Conservation (phyloP, 2,329 filamentous ascomycete species). For the Elsinoe necatrix region DNA sequence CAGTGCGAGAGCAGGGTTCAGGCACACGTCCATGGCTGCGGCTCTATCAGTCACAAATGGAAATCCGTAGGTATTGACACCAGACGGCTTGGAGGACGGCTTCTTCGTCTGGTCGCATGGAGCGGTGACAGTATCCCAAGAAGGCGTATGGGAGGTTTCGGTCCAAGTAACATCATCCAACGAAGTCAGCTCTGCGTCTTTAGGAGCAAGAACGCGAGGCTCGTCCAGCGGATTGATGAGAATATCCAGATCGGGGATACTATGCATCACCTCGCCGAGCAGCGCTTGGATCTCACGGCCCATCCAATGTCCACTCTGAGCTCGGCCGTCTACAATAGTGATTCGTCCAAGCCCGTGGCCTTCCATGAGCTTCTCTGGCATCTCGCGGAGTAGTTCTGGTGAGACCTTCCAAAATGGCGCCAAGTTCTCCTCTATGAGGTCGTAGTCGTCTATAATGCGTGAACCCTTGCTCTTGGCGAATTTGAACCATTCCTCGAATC, state of each 20-base stretch:
- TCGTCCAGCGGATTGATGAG: constrained; percentile 45
- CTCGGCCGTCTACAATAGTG: not conserved
- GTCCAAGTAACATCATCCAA: not conserved
- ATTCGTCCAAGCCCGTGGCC: not conserved
- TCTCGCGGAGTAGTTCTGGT: not conserved
- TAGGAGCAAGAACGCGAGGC: constrained; percentile 34
- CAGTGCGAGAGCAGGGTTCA: constrained; percentile 36
- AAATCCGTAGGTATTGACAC: constrained; percentile 5
- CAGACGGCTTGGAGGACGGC: not conserved
- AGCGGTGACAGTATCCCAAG: constrained; percentile 2
- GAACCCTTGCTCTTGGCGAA: constrained; percentile 4
- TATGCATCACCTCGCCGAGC: not conserved
- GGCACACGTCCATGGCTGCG: constrained; percentile 34
- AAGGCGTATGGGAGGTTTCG: not conserved
- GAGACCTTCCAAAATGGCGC: constrained; percentile 13
- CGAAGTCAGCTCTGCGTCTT: not conserved
- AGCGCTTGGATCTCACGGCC: not conserved
- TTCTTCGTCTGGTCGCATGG: not conserved
- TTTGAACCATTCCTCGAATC: constrained; percentile 13
- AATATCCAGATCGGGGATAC: constrained; percentile 35
- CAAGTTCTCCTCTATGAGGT: constrained; percentile 8
- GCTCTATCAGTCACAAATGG: not conserved
- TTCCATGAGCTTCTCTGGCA: not conserved
- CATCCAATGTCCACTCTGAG: not conserved
- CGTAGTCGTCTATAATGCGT: constrained; percentile 15